Evolutionary conservation across 2,329 filamentous ascomycete genomes (phyloP), one percentile per base, ranked within the genome.

Genomic region (Colletotrichum tropicicola): DNA sequence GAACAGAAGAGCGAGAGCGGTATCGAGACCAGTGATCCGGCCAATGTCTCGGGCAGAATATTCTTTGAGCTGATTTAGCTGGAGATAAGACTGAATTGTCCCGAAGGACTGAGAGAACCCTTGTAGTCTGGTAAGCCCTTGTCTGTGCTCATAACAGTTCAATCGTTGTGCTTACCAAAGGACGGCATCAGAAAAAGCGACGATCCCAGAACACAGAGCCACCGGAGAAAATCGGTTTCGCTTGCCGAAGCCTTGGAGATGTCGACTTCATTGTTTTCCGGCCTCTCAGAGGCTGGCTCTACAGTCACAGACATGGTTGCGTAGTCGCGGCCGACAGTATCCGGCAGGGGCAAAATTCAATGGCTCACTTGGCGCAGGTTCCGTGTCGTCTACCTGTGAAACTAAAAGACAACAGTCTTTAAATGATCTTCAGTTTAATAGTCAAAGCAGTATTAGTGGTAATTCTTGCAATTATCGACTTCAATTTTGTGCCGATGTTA

Each of bases 51-150:
- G 70, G 5, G 79, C 72, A 4, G 75, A 76, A 64, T 82, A 82
- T 7, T 70, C 61, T 0, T 73, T 69, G 1, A 85, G 73, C 66
- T 85, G 82, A 57, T 85, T 73, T 5, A 71, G 72, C 32, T 76
- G 76, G 19, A 83, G 75, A 59, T 83, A 83, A 41, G 82, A 75
- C 66, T 84, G 82, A 1, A 85, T 70, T 1, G 81, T 78, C 25
- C 82, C 82, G 15, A 84, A 78, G 60, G 70, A 79, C 57, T 79
- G 75, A 73, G 83, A 82, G 48, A 84, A 81, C n/a, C n/a, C n/a
- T n/a, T n/a, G n/a, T n/a, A n/a, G n/a, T n/a, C n/a, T n/a, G n/a
- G n/a, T n/a, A n/a, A n/a, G n/a, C n/a, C n/a, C n/a, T n/a, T n/a
- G n/a, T n/a, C n/a, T n/a, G n/a, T n/a, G n/a, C n/a, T n/a, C n/a